Evolutionary conservation across 2,329 filamentous ascomycete species (phyloP).

Genomic region (Hymenoscyphus fructigenus): DNA sequence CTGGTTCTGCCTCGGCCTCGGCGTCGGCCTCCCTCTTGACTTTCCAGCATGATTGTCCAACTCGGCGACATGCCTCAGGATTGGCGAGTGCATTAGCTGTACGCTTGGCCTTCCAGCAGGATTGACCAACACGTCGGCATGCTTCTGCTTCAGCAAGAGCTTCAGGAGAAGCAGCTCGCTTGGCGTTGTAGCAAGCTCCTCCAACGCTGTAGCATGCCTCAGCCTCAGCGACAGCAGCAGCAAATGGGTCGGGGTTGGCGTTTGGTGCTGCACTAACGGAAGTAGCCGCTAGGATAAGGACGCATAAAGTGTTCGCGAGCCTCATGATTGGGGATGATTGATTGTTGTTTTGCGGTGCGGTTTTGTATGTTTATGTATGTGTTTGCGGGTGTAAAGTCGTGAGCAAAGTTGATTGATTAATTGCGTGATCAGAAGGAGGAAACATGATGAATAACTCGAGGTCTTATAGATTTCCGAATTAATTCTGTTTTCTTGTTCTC

Average conservation of each 20-base stretch:
- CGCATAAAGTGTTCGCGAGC: slow-evolving; percentile 43
- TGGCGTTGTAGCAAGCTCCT: slow-evolving; percentile 18
- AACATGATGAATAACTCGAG: neutral
- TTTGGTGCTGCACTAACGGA: slow-evolving; percentile 36
- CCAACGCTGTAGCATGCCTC: slow-evolving; percentile 8
- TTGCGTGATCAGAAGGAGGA: neutral
- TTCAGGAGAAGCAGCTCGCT: slow-evolving; percentile 5
- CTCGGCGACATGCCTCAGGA: slow-evolving; percentile 15
- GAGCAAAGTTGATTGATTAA: slow-evolving; percentile 5
- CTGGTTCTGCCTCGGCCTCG: neutral
- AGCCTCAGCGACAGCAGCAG: neutral
- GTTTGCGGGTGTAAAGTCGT: slow-evolving; percentile 13
- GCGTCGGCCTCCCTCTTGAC: slow-evolving; percentile 25
- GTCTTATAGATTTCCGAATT: neutral
- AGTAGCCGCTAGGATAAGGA: slow-evolving; percentile 42
- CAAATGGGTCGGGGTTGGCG: neutral
- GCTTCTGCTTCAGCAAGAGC: slow-evolving; percentile 22
- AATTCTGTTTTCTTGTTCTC: slow-evolving; percentile 12
- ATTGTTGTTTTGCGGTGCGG: slow-evolving; percentile 19
- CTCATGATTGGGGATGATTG: slow-evolving; percentile 42
- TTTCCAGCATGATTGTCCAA: slow-evolving; percentile 25
- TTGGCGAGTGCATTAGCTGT: slow-evolving; percentile 29
- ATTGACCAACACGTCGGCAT: slow-evolving; percentile 29
- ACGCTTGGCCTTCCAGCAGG: slow-evolving; percentile 33
- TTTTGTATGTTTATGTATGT: slow-evolving; percentile 12